Evolutionary conservation across 768 basidiomycete genomes (phyloP).

Genomic region (Hygrophoropsis aurantiaca): DNA sequence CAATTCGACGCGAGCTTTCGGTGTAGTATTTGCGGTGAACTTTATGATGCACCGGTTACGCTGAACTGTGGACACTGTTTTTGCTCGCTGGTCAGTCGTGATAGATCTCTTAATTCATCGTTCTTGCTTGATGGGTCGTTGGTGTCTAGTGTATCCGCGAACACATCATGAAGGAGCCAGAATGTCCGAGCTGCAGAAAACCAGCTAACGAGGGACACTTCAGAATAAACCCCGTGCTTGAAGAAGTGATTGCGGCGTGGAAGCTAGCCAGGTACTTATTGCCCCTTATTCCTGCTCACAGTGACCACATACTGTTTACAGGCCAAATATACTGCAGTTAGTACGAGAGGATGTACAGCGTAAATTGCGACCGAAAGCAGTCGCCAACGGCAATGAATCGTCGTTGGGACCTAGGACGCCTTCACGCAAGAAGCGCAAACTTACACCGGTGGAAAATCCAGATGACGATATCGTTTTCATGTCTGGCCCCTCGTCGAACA

Average conservation of each 20-base stretch:
- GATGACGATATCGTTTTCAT: slow-evolving; percentile 28
- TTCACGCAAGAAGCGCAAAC: slow-evolving; percentile 31
- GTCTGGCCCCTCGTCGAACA: slow-evolving; percentile 25
- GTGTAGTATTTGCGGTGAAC: slow-evolving; percentile 76
- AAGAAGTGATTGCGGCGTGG: slow-evolving; percentile 73
- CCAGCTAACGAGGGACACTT: slow-evolving; percentile 59
- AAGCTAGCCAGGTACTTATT: slow-evolving; percentile 56
- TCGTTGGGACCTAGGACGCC: slow-evolving; percentile 16
- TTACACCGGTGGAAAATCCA: slow-evolving; percentile 14
- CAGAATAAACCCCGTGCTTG: slow-evolving; percentile 66
- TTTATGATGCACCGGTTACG: slow-evolving; percentile 71
- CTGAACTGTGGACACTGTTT: slow-evolving; percentile 80
- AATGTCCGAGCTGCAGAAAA: slow-evolving; percentile 75
- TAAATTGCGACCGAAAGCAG: slow-evolving; percentile 3
- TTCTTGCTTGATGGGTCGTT: no score
- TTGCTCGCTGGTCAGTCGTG: slow-evolving; percentile 63
- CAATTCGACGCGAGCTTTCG: slow-evolving; percentile 63
- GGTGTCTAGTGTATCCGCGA: slow-evolving; percentile 80
- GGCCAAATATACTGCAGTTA: slow-evolving; percentile 44
- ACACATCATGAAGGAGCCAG: slow-evolving; percentile 53
- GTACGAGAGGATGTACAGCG: slow-evolving; percentile 32
- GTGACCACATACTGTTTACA: slow-evolving; percentile 22
- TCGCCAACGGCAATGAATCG: slow-evolving; percentile 10
- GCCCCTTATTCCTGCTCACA: not conserved
- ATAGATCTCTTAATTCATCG: slow-evolving; percentile 5